Base-by-base conservation (phyloP, 805 yeast species). In the Yarrowia sp. region DNA sequence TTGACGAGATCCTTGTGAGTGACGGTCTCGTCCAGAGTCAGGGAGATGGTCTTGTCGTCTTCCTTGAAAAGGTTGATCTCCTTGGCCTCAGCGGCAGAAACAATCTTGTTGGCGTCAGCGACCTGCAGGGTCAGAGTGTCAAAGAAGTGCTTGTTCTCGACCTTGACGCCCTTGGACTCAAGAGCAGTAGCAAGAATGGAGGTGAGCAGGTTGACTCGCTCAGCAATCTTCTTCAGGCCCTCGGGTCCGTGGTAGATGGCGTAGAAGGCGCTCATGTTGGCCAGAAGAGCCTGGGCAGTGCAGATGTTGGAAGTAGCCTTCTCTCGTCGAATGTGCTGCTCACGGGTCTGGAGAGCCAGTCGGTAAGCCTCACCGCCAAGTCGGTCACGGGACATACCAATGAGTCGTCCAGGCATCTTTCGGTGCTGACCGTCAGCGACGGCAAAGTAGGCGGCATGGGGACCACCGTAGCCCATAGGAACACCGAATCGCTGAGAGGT, bases 381-480 rank as follows among this genome's bases (percentile, higher is more conserved):
- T 75, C 98, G 85, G 78, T 94, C 99, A 77, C 91, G 91, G 48
- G 97, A 88, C 49, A 91, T 87, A 76, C 99, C 99, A 68, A 95
- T 93, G 69, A 95, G 85, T 81, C 99, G 86, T 53, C 99, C 99
- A 1, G 99, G 99, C 78, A 95, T 92, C 79, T 93, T 95, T 77
- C 99, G 87, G 76, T 91, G 91, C 73, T 89, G 83, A 69, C 87
- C 84, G 70, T 87, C 86, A n/a, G 86, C 84, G 49, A 94, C 97
- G 9, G 98, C 91, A 74, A 95, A 93, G 80, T 91, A 95, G 0
- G 97, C 99, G 58, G 99, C 98, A 78, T 95, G 99, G 3, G 99
- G 99, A 22, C 99, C 99, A 75, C 99, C 99, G 77, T 87, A 95
- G 8, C 98, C 99, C 82, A 94, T 86, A 68, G 99, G 98, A 48